Evolutionary conservation across 148 eudicot genomes (phyloP).

Genomic region (Dianthus caryophyllus): DNA sequence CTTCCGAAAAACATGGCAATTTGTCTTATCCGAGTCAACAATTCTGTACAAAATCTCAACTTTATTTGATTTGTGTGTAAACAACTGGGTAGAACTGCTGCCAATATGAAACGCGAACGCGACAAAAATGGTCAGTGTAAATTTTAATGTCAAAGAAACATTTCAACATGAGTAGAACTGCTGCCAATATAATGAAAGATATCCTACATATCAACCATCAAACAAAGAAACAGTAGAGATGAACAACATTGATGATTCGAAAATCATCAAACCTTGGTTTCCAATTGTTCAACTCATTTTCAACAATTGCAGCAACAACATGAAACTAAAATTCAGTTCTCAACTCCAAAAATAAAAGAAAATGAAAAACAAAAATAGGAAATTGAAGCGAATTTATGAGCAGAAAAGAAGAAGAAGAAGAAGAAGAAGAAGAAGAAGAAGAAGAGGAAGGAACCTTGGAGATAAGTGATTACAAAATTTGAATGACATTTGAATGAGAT

Average conservation of each 20-base stretch:
- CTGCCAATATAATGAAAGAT: neutral
- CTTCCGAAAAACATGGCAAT: slow-evolving; percentile 37
- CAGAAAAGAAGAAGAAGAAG: neutral
- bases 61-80: slow-evolving; percentile 38
- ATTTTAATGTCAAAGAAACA: neutral
- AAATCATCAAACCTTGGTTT: neutral
- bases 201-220: neutral
- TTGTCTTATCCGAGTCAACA: slow-evolving; percentile 35
- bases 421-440: neutral
- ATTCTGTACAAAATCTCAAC: slow-evolving; percentile 33
- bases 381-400: neutral
- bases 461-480: neutral
- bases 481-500: neutral
- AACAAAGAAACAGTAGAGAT: neutral
- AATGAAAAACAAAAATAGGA: no score
- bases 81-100: slow-evolving; percentile 61
- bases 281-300: neutral
- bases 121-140: slow-evolving; percentile 6
- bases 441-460: neutral
- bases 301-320: neutral
- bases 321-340: neutral
- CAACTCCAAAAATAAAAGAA: neutral
- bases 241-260: neutral
- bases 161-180: neutral
- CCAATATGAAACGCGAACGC: slow-evolving; percentile 26